These are phyloP conservation scores for Arachis hypogaea DNA, from an alignment of 306 rosid species.

Conservation along the genomic window DNA sequence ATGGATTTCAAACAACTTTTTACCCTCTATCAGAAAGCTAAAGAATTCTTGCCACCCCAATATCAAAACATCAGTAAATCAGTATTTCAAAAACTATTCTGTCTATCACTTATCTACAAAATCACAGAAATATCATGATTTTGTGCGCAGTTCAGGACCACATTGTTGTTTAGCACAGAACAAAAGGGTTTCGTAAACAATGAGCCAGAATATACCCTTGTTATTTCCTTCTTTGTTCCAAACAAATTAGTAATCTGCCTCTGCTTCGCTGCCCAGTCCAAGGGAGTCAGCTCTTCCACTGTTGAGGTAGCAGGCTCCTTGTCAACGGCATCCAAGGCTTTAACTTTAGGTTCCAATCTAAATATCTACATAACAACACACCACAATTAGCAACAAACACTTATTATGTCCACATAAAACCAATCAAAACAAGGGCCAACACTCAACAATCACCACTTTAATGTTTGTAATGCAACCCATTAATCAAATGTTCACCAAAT, in stretches of 20 bases:
- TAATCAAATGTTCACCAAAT: too few species aligned
- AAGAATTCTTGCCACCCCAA: not conserved
- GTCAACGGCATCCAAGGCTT: constrained; percentile 45
- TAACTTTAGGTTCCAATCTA: constrained; percentile 79
- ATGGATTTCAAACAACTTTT: not conserved
- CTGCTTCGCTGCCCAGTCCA: constrained; percentile 37
- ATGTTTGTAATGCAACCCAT: too few species aligned
- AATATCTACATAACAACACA: constrained; percentile 58
- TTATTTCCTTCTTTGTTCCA: constrained; percentile 65
- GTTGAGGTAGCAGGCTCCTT: constrained; percentile 45
- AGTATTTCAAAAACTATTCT: not conserved
- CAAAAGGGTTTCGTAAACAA: constrained; percentile 5
- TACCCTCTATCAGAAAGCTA: constrained; percentile 2
- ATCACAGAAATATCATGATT: not conserved
- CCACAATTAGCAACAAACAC: constrained; percentile 15
- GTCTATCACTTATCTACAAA: not conserved
- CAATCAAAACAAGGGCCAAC: not conserved
- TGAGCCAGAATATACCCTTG: constrained; percentile 47
- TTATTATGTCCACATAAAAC: too few species aligned
- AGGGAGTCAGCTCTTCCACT: constrained; percentile 46
- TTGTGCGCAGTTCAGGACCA: not conserved
- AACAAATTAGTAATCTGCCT: constrained; percentile 44
- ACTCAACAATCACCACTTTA: not conserved
- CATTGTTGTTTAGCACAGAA: not conserved
- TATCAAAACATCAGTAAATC: not conserved